Base-by-base conservation (phyloP, 768 basidiomycete genomes). In the Mycena albidolilacea region DNA sequence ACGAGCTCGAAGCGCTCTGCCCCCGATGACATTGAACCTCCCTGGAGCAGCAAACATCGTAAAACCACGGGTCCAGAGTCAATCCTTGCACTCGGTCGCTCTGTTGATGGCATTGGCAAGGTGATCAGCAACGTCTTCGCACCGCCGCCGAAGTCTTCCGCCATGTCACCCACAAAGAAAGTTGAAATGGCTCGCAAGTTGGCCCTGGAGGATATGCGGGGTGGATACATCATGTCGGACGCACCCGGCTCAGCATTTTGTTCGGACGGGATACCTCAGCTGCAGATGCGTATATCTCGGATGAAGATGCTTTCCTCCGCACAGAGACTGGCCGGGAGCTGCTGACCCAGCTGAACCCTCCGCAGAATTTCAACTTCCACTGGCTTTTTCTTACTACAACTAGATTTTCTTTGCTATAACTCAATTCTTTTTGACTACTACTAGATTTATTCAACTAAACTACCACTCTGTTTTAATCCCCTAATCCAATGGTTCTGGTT, bases 141-240 rank as follows among this genome's bases (percentile, higher is more conserved):
- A 3, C 52, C 23, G 52, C n/a, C n/a, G n/a, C 10, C n/a, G 52
- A 30, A 23, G 21, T 61, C 60, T 17, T 61, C 60, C 23, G 60
- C 39, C 21, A 61, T 61, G 60, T 61, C 60, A 6, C 60, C 60
- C 5, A 44, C 60, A 19, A 61, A 61, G 19, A 44, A 61, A 44
- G 60, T 41, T 44, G 39, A n/a, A n/a, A 12, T 12, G 5, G 43
- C 43, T 43, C 39, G 41, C n/a, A 41, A 37, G 8, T 7, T 44
- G 38, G 60, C 39, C 9, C 21, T 23, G 52, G 52, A 54, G n/a
- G 39, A 41, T 61, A 23, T 44, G 41, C 7, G 4, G 0, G 19
- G 19, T 61, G 60, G 60, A 11, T 61, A 19, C n/a, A 39, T 61
- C n/a, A 1, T 61, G 41, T 11, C 60, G 17, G 35, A 21, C 0